Conservation (phyloP, 2,329 filamentous ascomycete species). For the Orbilia brochopaga region DNA sequence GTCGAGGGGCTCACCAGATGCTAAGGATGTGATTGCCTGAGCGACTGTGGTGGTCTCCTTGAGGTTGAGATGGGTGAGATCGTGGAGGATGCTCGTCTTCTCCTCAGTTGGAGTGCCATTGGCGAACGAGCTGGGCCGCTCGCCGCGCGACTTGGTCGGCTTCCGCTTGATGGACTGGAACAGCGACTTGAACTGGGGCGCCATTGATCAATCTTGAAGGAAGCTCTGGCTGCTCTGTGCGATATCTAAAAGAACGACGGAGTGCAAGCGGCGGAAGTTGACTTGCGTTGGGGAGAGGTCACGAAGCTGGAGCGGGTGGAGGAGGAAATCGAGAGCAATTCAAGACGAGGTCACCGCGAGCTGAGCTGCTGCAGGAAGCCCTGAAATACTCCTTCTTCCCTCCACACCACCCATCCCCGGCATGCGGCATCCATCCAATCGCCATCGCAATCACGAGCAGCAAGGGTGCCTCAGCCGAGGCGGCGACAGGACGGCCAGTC, state of each 20-base stretch:
- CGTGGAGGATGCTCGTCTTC: conserved; percentile 59
- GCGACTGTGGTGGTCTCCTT: conserved; percentile 59
- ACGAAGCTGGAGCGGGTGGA: conserved; percentile 8
- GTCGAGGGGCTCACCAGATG: conserved; percentile 61
- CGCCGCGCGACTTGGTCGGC: conserved; percentile 62
- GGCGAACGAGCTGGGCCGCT: conserved; percentile 59
- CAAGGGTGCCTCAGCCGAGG: conserved; percentile 7
- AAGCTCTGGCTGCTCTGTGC: not conserved
- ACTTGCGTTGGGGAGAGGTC: conserved; percentile 11
- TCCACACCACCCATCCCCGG: conserved; percentile 10
- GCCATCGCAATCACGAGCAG: not conserved
- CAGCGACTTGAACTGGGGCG: conserved; percentile 58
- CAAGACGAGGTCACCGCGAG: not conserved
- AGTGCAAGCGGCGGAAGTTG: conserved; percentile 6
- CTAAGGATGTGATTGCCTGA: conserved; percentile 59
- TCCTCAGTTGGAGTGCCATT: conserved; percentile 54
- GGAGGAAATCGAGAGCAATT: not conserved
- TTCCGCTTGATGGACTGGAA: conserved; percentile 61
- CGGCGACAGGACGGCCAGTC: conserved; percentile 8
- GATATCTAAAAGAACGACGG: conserved; percentile 12
- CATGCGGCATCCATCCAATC: conserved; percentile 17
- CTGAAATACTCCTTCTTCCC: conserved; percentile 44
- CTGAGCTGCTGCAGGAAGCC: conserved; percentile 15
- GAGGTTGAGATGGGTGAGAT: conserved; percentile 58
- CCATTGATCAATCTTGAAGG: conserved; percentile 51